phyloP scores from a whole-genome alignment of 805 yeast species.

The Candida yuanshanica region DNA sequence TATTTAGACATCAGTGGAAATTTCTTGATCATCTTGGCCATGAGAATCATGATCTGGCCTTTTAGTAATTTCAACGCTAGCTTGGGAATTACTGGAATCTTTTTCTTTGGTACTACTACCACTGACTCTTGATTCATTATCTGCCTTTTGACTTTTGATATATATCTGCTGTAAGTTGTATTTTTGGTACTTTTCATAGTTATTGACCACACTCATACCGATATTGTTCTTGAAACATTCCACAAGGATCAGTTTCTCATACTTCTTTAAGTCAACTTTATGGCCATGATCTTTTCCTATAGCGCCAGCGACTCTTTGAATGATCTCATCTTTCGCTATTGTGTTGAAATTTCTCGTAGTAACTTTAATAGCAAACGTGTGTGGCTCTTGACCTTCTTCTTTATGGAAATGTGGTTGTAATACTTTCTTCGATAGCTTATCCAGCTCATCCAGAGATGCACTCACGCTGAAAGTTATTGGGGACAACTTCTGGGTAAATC shows the following conservation, averaged over 20 bases:
- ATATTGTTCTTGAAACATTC: conserved; percentile 86
- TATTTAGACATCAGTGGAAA: not conserved
- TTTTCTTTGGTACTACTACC: conserved; percentile 1
- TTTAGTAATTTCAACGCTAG: not conserved
- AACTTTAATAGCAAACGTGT: conserved; percentile 74
- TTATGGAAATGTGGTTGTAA: conserved; percentile 63
- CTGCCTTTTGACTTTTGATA: conserved; percentile 30
- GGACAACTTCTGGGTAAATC: conserved; percentile 71
- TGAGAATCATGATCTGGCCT: too few relatives aligned
- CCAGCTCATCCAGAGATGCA: conserved; percentile 64
- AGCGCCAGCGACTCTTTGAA: conserved; percentile 60
- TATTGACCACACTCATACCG: conserved; percentile 79
- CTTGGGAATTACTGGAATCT: not conserved
- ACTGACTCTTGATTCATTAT: conserved; percentile 13
- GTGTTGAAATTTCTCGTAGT: conserved; percentile 73
- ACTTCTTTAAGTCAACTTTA: conserved; percentile 71
- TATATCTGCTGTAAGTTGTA: conserved; percentile 81
- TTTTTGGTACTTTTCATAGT: conserved; percentile 55
- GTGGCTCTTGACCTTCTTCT: conserved; percentile 29
- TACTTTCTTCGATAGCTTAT: conserved; percentile 52
- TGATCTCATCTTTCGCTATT: conserved; percentile 66
- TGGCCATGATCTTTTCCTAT: conserved; percentile 72
- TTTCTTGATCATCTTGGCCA: not conserved
- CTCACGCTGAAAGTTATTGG: conserved; percentile 76
- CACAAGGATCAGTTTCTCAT: conserved; percentile 72